Evolutionary conservation across 2,329 filamentous ascomycete genomes (phyloP).

Genomic region (Epichloe brachyelytri): DNA sequence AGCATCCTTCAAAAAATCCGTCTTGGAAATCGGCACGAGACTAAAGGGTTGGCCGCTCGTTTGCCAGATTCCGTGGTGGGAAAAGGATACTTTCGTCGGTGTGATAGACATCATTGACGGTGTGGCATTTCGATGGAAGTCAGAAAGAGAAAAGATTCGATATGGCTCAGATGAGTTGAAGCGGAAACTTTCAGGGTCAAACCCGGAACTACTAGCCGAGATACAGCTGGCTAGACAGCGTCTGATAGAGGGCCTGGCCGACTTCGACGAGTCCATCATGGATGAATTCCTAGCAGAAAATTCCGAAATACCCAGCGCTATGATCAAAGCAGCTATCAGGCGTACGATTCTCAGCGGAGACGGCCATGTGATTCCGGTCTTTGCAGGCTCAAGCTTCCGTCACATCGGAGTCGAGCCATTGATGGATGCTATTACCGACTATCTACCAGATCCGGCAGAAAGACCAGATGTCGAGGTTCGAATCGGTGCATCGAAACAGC

Average conservation of each 20-base stretch:
- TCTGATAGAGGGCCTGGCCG: constrained; percentile 72
- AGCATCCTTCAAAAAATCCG: constrained; percentile 68
- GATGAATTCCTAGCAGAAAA: constrained; percentile 71
- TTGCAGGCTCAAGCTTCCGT: constrained; percentile 82
- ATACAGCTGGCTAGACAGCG: constrained; percentile 62
- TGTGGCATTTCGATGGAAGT: constrained; percentile 60
- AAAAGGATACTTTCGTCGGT: constrained; percentile 65
- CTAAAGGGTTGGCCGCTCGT: constrained; percentile 78
- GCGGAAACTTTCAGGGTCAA: constrained; percentile 27
- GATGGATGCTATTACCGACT: constrained; percentile 76
- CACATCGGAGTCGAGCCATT: constrained; percentile 91
- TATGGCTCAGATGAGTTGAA: constrained; percentile 18
- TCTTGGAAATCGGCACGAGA: constrained; percentile 71
- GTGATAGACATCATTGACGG: constrained; percentile 73
- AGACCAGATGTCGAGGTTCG: constrained; percentile 68
- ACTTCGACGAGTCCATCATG: constrained; percentile 77
- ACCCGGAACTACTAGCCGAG: constrained; percentile 48
- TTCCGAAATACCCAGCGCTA: constrained; percentile 54
- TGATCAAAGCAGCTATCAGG: constrained; percentile 63
- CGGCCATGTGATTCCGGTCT: constrained; percentile 69
- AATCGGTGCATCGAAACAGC: constrained; percentile 40
- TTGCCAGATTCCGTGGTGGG: constrained; percentile 93
- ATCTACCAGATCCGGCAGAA: constrained; percentile 72
- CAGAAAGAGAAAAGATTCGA: constrained; percentile 26
- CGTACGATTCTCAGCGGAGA: constrained; percentile 54